Evolutionary conservation across 345 rosid species (phyloP), one percentile per base, ranked within the genome.

Genomic region (Brassica rapa): DNA sequence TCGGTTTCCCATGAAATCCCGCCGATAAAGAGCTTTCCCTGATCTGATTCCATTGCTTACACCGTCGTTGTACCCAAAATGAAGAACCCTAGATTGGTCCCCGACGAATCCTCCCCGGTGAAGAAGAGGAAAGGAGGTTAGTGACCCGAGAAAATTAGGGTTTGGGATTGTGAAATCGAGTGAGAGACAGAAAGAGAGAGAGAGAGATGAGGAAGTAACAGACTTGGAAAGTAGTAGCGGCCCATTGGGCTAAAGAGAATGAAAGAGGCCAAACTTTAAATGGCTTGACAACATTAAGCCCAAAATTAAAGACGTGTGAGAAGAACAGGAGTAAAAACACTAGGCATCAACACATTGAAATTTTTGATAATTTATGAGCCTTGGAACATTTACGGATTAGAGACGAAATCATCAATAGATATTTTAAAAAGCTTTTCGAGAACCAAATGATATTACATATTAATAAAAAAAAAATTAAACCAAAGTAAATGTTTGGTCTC

Each of bases 1-100:
- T 74, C 78, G 1, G 97, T 93, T 75, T 93, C 98, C 98, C 97
- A 91, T 21, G 98, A 93, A 78, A 93, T 90, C 81, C 98, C 98
- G 24, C 98, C 97, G 74, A 93, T 86, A 81, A 93, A 91, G 3
- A 93, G 88, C 90, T 91, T 88, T 43, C 97, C 97, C 74, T 86
- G 94, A 90, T 94, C 95, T 60, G 96, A 90, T 75, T 92, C 91
- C 94, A 94, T 86, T 49, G 51, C 21, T 21, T 7, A 61, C 30
- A n/a, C 46, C 29, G 37, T 27, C 49, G 72, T 30, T 63, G 24
- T 19, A 57, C 53, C 60, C 35, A 19, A 56, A 56, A 3, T 23
- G 70, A 10, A 30, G 62, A 57, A 21, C 62, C 79, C 73, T 56
- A 75, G 79, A 81, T 75, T 75, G 39, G 32, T 39, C 68, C 43